A percentile compares a stretch with the other conserved stretches of the same genome.
phyloP scores from a whole-genome alignment of 805 yeast species.

The Yamadazyma akitaensis region DNA sequence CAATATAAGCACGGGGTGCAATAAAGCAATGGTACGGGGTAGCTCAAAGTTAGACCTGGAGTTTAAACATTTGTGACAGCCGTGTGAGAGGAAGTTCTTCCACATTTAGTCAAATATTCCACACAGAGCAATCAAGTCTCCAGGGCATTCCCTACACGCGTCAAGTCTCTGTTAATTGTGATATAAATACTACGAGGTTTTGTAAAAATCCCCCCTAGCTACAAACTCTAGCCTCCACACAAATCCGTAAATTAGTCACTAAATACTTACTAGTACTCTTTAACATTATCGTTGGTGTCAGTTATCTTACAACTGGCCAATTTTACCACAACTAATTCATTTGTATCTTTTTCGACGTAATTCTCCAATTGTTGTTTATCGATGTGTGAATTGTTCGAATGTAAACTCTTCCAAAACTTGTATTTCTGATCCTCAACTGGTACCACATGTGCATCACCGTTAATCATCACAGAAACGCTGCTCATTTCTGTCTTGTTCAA shows the following conservation, averaged over 20 bases:
- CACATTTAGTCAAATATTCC: too few species aligned
- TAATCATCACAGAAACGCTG: constrained; percentile 76
- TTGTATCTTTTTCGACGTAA: constrained; percentile 50
- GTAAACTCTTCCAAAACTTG: constrained; percentile 57
- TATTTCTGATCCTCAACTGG: constrained; percentile 40
- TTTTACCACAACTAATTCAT: constrained; percentile 62
- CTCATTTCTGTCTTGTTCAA: constrained; percentile 78
- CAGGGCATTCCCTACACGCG: too few species aligned
- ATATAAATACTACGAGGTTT: too few species aligned
- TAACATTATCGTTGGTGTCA: constrained; percentile 65
- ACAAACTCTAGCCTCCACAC: too few species aligned
- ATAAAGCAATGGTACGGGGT: too few species aligned
- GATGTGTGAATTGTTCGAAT: constrained; percentile 61
- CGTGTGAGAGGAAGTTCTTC: too few species aligned
- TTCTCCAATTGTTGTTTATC: constrained; percentile 62
- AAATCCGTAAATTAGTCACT: neutral
- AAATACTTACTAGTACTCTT: constrained; percentile 21
- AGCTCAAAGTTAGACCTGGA: too few species aligned
- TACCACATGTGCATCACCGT: constrained; percentile 65
- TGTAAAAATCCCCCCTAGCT: too few species aligned
- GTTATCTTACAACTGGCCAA: constrained; percentile 73
- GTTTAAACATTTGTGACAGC: too few species aligned
- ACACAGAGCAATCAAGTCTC: too few species aligned
- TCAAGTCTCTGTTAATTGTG: too few species aligned
- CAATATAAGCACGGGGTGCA: too few species aligned